Base-by-base conservation (phyloP, 1,284 basidiomycete species). In the Ceratobasidium papillatum region DNA sequence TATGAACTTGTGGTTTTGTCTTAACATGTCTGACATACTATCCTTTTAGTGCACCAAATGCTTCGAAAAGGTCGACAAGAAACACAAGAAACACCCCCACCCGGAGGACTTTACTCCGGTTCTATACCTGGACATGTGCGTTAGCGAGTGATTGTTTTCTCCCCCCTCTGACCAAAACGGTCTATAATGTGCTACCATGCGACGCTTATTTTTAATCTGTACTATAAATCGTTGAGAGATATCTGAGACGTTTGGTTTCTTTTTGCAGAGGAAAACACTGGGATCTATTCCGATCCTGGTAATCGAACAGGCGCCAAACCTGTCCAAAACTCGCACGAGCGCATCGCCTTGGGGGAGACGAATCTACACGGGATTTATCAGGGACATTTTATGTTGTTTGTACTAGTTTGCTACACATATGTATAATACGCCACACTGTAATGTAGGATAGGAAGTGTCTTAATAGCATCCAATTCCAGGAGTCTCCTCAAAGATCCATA, bases 231-330 rank as follows among this genome's bases (percentile, higher is more conserved):
- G 32, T 71, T 47, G 36, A 59, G 69, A 58, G 32, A 62, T 72
- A 61, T 72, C 69, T 72, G 43, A 62, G 69, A 52, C 41, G 17
- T 8, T 36, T 34, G n/a, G 41, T 64, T 38, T 36, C 22, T 72
- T 34, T 63, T 62, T 14, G 38, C 69, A 72, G 69, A 72, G 58
- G 58, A 25, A 47, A 61, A 62, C 25, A 52, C 22, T 72, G 69
- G 69, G 69, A 72, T 62, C 43, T 72, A 19, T 72, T 72, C 49
- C 56, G 69, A 72, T 72, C 69, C 32, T 72, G 69, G 69, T 72
- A 41, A 51, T 41, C 56, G 54, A 61, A 38, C 30, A n/a, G 41
- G 66, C 66, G 66, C 52, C n/a, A 58, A 71, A 47, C 54, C 66
- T 56, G 25, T 56, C 14, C 56, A 38, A 59, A 38, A 47, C 11